Base-by-base conservation (phyloP, 352 stramenopile genomes). In the Phytophthora cryptogea region DNA sequence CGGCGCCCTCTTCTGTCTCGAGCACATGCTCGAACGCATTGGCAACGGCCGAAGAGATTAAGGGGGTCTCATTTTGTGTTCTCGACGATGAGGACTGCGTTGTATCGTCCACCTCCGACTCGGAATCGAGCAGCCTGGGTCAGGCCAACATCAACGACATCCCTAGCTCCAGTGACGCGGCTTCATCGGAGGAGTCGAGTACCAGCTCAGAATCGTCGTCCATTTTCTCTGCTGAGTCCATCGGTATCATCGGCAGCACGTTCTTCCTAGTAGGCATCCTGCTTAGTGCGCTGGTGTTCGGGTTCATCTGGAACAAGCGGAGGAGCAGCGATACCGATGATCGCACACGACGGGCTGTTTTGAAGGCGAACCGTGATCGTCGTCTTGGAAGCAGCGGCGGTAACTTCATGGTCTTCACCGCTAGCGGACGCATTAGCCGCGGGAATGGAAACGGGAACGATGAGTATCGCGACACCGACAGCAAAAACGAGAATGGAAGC, bases 181-280 rank as follows among this genome's bases (percentile, higher is more conserved):
- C 45, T 13, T 49, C 54, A 1, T 50, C 42, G 9, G n/a, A 49
- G 11, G 35, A 43, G 6, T 32, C 56, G 6, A 58, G 27, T 31
- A 60, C 53, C 9, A 67, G 39, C 27, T 68, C 57, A 1, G 35
- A 66, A 1, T 73, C 63, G 8, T 63, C 60, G 14, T 69, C 61
- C 33, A 65, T 64, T 31, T 85, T 85, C 44, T 83, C 76, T 10
- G 68, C 64, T 16, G 69, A 77, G 50, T 68, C 76, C 13, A 81
- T 85, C 20, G 68, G 63, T 0, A 65, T 85, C n/a, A 80, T 85
- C 33, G 76, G 76, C 28, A 68, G 70, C n/a, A 70, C 65, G n/a
- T 76, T 77, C 33, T 81, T 83, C 55, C 37, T 79, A 4, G 42
- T 83, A 5, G 76, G 74, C 10, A 37, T 82, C 14, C 13, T 86